Base-by-base conservation (phyloP, 2,329 filamentous ascomycete genomes). In the Ophiocordyceps sinensis region DNA sequence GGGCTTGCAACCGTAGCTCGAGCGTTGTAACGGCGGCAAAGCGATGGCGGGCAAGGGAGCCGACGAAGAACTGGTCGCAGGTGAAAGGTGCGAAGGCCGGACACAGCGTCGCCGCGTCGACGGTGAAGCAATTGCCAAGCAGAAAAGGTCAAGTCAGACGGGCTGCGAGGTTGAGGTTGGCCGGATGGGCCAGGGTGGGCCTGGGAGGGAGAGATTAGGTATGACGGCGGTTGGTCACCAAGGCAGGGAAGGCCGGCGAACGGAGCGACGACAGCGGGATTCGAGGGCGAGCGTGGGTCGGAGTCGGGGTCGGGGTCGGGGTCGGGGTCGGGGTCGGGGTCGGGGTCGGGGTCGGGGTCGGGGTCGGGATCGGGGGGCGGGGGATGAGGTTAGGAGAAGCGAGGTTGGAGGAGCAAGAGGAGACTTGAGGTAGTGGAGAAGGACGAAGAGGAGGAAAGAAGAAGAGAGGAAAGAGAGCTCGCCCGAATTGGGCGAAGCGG, bases 151-250 rank as follows among this genome's bases (percentile, higher is more conserved):
- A 10, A 39, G 29, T 14, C 28, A 21, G 28, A 28, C 40, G 28
- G 28, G 28, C 29, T 38, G 40, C 29, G 28, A 41, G 37, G 15
- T 36, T 39, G 39, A 29, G 36, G 41, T 34, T 42, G 37, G 36
- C 15, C 38, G 34, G 44, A 47, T 38, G 30, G 43, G 30, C 39
- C 34, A 28, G 42, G 40, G 43, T 41, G 44, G 46, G 43, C 41
- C 38, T 36, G 39, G 38, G 23, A 43, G 41, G 15, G 38, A 43
- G 36, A 39, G 44, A 42, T 42, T 43, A 47, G 44, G 41, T 43
- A 43, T 36, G 40, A 38, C 40, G 30, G 41, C 36, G 19, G 34
- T 38, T 44, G 41, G 35, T 21, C 21, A 23, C 34, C 34, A 3
- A 23, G 35, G 35, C 7, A 37, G 12, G 21, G n/a, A 7, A 37